Base-by-base conservation (phyloP, 768 basidiomycete species). In the Lactifluus hygrophoroides region DNA sequence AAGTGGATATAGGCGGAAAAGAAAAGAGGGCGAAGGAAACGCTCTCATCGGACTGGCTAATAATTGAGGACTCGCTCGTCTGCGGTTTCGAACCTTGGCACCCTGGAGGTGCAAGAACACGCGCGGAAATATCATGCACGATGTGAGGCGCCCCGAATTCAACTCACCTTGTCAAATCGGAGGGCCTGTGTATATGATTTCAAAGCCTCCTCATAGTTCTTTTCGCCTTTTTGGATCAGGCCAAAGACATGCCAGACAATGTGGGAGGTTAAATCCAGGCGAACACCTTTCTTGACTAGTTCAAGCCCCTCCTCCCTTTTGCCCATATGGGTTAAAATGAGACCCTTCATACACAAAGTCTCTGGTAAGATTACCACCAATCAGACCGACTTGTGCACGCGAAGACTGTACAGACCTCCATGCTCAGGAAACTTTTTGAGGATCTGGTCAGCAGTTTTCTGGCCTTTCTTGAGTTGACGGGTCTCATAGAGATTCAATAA, bases 221-320 rank as follows among this genome's bases (percentile, higher is more conserved):
- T 94, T 70, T 96, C 90, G 9, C 86, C 87, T 71, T 95, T 92
- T 70, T 94, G 89, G 21, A 96, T 84, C 66, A 99, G 86, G 27
- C 93, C 96, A 69, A 92, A 89, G 63, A 98, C 95, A 72, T 99
- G 96, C 94, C 96, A 98, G 69, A 86, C 88, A 68, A 99, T 97
- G 67, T 97, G 94, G 19, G 91, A 94, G 32, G 81, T 85, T 54
- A 90, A 73, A 72, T 94, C 90, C 47, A 85, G 76, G 43, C 83
- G 79, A 64, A 91, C 79, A 57, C 93, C 93, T 65, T 89, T 86
- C 75, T 88, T 87, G 64, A 92, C 86, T 45, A 91, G 79, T 37
- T 88, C 85, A 57, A 88, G 76, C 30, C 93, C 93, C 63, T 93
- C 83, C 28, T 87, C 90, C 60, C 84, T 84, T 68, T 79, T 78